Percentiles rank a stretch among this genome's conserved stretches.
Evolutionary conservation across 805 yeast genomes (phyloP).

Genomic region (Lipomyces oligophaga): DNA sequence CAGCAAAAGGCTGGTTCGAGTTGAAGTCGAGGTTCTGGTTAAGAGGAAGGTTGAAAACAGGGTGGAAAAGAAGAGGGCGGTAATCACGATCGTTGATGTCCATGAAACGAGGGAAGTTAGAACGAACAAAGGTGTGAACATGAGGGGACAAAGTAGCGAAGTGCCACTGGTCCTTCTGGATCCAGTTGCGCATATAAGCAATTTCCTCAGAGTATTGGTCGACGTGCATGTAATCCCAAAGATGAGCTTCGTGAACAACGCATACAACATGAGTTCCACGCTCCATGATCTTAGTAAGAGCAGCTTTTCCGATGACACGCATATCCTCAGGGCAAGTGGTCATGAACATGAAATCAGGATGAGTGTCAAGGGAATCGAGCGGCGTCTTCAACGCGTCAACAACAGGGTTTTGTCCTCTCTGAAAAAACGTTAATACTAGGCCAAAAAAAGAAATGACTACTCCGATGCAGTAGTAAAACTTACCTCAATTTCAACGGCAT

Average conservation of each 20-base stretch:
- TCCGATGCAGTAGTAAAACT: not conserved
- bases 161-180: constrained; percentile 24
- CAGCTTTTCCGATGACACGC: constrained; percentile 12
- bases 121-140: constrained; percentile 17
- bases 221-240: constrained; percentile 19
- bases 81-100: constrained; percentile 16
- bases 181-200: constrained; percentile 25
- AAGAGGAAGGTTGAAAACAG: constrained; percentile 15
- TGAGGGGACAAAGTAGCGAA: constrained; percentile 24
- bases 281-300: constrained; percentile 6
- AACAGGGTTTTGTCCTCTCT: constrained; percentile 11
- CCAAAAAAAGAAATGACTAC: no score
- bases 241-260: constrained; percentile 25
- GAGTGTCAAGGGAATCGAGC: not conserved
- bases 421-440: not conserved
- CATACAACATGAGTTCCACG: constrained; percentile 25
- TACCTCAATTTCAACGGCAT: constrained; percentile 21
- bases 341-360: constrained; percentile 20
- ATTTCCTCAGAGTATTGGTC: constrained; percentile 20
- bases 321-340: constrained; percentile 27
- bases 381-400: constrained; percentile 8
- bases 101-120: constrained; percentile 20
- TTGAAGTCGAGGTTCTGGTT: constrained; percentile 1
- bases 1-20: constrained; percentile 20
- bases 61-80: constrained; percentile 20